These are phyloP conservation scores for Citrus trifoliata DNA, from an alignment of 345 rosid species.

Conservation along the genomic window DNA sequence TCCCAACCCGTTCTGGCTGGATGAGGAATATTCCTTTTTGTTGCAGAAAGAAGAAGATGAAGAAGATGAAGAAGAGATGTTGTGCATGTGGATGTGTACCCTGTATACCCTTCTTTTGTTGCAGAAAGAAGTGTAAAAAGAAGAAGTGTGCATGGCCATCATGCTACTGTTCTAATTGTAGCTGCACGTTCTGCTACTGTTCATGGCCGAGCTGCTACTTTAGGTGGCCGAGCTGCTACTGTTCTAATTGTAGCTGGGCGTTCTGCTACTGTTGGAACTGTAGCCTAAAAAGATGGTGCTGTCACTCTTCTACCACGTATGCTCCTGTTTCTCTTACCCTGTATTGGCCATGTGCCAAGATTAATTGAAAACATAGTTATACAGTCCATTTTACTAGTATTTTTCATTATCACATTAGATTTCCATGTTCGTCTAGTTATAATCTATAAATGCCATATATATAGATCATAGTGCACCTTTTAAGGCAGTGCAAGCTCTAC, in stretches of 20 bases:
- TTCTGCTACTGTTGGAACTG: slow-evolving; percentile 45
- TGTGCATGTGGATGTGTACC: slow-evolving; percentile 12
- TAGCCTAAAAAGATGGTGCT: slow-evolving; percentile 28
- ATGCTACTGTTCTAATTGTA: slow-evolving; percentile 43
- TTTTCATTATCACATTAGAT: not conserved
- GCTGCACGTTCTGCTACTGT: slow-evolving; percentile 29
- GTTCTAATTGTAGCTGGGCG: slow-evolving; percentile 36
- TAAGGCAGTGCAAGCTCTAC: not conserved
- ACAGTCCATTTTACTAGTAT: not conserved
- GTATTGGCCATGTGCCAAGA: not conserved
- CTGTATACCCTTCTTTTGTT: not conserved
- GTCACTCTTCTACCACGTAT: slow-evolving; percentile 27
- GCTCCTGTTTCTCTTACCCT: slow-evolving; percentile 24
- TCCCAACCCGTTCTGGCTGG: slow-evolving; percentile 14
- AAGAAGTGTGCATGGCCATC: slow-evolving; percentile 35
- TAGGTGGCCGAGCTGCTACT: slow-evolving; percentile 21
- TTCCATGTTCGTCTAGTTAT: not conserved
- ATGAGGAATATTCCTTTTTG: slow-evolving; percentile 22
- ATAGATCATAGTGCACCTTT: not conserved
- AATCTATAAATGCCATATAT: not conserved
- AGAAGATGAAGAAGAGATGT: not conserved
- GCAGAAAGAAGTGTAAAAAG: slow-evolving; percentile 19
- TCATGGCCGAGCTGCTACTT: slow-evolving; percentile 21
- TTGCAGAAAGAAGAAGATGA: slow-evolving; percentile 26
- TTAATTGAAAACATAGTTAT: not conserved